Conservation (phyloP, 2,329 filamentous ascomycete species). For the Beauveria caledonica region DNA sequence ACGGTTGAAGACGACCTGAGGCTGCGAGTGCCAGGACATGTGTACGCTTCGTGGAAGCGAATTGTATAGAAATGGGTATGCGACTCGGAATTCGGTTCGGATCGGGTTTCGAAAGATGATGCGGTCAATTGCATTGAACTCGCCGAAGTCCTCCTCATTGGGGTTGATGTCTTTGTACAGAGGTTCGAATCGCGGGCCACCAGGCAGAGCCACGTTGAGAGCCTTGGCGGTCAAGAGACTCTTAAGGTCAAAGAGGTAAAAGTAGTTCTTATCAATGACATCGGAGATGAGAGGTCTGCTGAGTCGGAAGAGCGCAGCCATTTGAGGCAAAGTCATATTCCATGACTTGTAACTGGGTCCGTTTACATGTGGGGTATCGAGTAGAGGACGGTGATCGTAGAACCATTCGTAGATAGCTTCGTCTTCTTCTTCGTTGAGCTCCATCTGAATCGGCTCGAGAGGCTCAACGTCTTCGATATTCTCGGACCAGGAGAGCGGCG, state of each 20-base stretch:
- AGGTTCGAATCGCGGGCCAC: conserved; percentile 91
- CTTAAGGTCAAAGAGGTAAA: conserved; percentile 91
- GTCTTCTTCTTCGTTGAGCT: conserved; percentile 90
- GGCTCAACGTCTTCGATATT: conserved; percentile 99
- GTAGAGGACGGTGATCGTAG: conserved; percentile 84
- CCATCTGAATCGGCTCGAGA: conserved; percentile 96
- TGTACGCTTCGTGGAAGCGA: conserved; percentile 91
- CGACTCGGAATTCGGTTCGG: conserved; percentile 89
- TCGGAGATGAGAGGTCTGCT: conserved; percentile 88
- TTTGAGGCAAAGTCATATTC: conserved; percentile 89
- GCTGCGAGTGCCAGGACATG: conserved; percentile 87
- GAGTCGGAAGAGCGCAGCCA: conserved; percentile 89
- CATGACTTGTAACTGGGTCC: conserved; percentile 94
- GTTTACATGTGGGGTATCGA: conserved; percentile 90
- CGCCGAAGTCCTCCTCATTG: conserved; percentile 97
- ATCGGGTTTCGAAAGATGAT: conserved; percentile 97
- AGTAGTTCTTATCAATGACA: conserved; percentile 92
- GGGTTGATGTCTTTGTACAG: conserved; percentile 98
- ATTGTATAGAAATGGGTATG: conserved; percentile 93
- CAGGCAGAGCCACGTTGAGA: conserved; percentile 93
- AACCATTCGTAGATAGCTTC: conserved; percentile 92
- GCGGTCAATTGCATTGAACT: conserved; percentile 98
- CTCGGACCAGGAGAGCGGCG: conserved; percentile 93
- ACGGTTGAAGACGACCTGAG: conserved; percentile 84
- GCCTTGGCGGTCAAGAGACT: conserved; percentile 95